Base-by-base conservation (phyloP, 129 eudicot genomes). In the Pittosporum tobira region DNA sequence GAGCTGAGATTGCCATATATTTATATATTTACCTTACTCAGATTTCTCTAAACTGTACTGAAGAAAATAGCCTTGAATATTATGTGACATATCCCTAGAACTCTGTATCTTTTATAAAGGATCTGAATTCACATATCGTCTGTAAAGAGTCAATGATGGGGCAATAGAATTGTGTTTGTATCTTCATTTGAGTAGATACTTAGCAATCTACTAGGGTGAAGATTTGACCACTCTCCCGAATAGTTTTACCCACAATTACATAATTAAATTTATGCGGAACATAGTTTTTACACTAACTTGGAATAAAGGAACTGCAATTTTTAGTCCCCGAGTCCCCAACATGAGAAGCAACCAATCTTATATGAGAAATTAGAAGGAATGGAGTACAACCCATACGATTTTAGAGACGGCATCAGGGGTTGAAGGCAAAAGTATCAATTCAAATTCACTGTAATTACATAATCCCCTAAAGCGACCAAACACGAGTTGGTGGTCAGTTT, bases 1-100 rank as follows among this genome's bases (percentile, higher is more conserved):
- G 81, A 76, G 73, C 75, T 70, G 59, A 68, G 66, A 75, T 50
- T 61, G 61, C 68, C 67, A 66, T 24, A 69, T 63, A 70, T 62
- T 60, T 66, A 71, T 59, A 63, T 49, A 81, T 76, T 71, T 67
- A 63, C 87, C 77, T 47, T 65, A 53, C 64, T 77, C 67, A 61
- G 21, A n/a, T n/a, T 73, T 62, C 63, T 64, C 57, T 72, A 49
- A 50, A 62, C 26, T 45, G 68, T 11, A 65, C 50, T 24, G 52
- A 48, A 51, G 34, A 54, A 63, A 23, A 53, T 30, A 18, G 12
- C 63, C 47, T 59, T 6, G 43, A 57, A 57, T 34, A 58, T 37
- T 40, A 60, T 42, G 38, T 36, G 66, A 26, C 12, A 61, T 30
- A 62, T 56, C 73, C 44, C 70, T 24, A 4, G 27, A 3, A n/a